Percentiles rank a stretch among this genome's conserved stretches.
phyloP scores from a whole-genome alignment of 495 filamentous ascomycete genomes.

The Aspergillus cavernicola region DNA sequence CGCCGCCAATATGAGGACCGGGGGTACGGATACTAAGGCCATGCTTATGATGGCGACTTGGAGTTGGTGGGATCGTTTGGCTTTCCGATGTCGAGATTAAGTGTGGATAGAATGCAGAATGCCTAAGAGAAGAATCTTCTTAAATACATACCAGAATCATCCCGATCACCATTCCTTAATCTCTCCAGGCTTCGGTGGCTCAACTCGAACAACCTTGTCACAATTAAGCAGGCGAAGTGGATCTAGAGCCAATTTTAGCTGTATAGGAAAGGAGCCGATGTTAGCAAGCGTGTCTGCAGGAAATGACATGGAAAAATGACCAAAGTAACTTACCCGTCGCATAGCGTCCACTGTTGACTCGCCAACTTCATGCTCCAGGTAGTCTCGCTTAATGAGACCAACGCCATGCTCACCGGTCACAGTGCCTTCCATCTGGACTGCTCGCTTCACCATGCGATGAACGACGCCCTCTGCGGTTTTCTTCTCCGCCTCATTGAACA shows the following conservation, averaged over 20 bases:
- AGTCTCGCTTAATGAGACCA: conserved; percentile 59
- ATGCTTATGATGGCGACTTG: neutral
- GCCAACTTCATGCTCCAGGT: conserved; percentile 35
- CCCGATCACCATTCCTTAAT: conserved; percentile 37
- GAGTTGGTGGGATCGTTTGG: neutral
- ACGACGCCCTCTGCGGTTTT: conserved; percentile 49
- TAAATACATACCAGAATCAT: neutral
- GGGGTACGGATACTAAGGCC: conserved; percentile 15
- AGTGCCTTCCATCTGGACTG: conserved; percentile 62
- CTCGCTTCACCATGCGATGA: conserved; percentile 58
- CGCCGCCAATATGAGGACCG: conserved; percentile 12
- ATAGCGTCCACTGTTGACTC: conserved; percentile 52
- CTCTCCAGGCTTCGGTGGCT: conserved; percentile 37
- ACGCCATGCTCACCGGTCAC: conserved; percentile 64
- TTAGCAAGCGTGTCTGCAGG: conserved; percentile 7
- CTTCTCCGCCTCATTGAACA: conserved; percentile 47
- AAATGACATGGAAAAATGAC: neutral
- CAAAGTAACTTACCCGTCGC: conserved; percentile 50
- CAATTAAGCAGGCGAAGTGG: conserved; percentile 63
- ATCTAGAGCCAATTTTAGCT: conserved; percentile 65
- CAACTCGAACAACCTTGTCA: conserved; percentile 59
- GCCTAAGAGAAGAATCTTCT: neutral
- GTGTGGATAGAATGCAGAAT: neutral
- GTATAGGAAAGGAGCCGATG: neutral
- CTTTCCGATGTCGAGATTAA: neutral